Base-by-base conservation (phyloP, 305 asterid species). In the Fraxinus greggii region DNA sequence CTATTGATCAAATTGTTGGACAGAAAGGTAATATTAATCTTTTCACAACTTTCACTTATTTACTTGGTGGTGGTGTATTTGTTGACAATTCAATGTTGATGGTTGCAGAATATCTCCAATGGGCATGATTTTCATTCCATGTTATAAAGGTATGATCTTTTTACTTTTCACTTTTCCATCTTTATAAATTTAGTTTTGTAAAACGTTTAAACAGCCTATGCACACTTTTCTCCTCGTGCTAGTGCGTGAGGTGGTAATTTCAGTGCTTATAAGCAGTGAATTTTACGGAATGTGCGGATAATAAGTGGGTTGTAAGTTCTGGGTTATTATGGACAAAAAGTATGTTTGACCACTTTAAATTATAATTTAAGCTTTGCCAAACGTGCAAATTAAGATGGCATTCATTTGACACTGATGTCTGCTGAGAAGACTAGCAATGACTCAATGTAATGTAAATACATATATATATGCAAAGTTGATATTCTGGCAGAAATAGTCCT, bases 101-200 rank as follows among this genome's bases (percentile, higher is more conserved):
- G 17, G 76, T 69, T 86, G 87, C 97, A 95, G 99, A 86, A 84
- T 92, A 85, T 90, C 97, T 32, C 97, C 97, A 42, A 94, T 95
- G 99, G 95, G 92, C 88, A 95, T 95, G 99, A 92, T 95, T 79
- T 95, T 95, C 87, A 92, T 95, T 80, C 98, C 99, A 26, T 95
- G 99, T 85, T 89, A 94, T 79, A 95, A 92, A 90, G 99, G 98
- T 95, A 90, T 8, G 56, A 33, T n/a, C 13, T 45, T 63, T 40
- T 51, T 77, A 78, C 19, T 12, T 54, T 56, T 83, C 69, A 28
- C 59, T 69, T 5, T 42, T 13, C 13, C 23, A 80, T 4, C 36
- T 2, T 40, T 26, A 1, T 24, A 3, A 7, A 59, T 13, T 21
- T 28, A 45, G 56, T 45, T 3, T 45, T 7, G 19, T 3, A 45